Conservation (phyloP, 345 rosid species). For the Clausena lansium region DNA sequence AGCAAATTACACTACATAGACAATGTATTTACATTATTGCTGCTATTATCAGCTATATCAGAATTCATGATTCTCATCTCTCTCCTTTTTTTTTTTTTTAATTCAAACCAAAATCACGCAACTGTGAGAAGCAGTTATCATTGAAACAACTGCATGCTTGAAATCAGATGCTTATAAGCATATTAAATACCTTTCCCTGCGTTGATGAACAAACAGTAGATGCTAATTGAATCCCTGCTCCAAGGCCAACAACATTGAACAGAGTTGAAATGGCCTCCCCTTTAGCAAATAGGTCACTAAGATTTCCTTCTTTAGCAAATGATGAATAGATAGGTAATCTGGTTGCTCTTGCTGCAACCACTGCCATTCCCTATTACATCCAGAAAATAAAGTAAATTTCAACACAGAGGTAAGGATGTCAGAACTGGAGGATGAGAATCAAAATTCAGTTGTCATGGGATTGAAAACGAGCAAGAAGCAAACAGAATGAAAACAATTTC, state of each 20-base stretch:
- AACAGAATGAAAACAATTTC: background rate
- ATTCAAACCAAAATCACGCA: background rate
- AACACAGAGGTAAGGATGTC: background rate
- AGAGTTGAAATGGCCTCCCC: slow-evolving; percentile 99
- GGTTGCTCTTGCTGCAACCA: slow-evolving; percentile 96
- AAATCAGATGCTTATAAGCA: slow-evolving; percentile 3
- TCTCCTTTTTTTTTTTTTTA: background rate
- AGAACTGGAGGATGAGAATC: background rate
- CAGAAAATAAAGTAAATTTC: slow-evolving; percentile 12
- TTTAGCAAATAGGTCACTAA: slow-evolving; percentile 94
- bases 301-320: slow-evolving; percentile 96
- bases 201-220: slow-evolving; percentile 83
- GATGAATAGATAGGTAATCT: slow-evolving; percentile 93
- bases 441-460: background rate
- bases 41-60: background rate
- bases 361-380: slow-evolving; percentile 85
- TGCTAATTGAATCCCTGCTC: slow-evolving; percentile 85
- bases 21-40: background rate
- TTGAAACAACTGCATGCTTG: background rate
- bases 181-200: slow-evolving; percentile 73
- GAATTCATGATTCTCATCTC: background rate
- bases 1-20: background rate
- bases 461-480: background rate
- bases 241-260: slow-evolving; percentile 78
- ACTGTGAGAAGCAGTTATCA: background rate